These are phyloP conservation scores for Tuber brumale DNA, from an alignment of 495 filamentous ascomycete genomes.

Conservation along the genomic window DNA sequence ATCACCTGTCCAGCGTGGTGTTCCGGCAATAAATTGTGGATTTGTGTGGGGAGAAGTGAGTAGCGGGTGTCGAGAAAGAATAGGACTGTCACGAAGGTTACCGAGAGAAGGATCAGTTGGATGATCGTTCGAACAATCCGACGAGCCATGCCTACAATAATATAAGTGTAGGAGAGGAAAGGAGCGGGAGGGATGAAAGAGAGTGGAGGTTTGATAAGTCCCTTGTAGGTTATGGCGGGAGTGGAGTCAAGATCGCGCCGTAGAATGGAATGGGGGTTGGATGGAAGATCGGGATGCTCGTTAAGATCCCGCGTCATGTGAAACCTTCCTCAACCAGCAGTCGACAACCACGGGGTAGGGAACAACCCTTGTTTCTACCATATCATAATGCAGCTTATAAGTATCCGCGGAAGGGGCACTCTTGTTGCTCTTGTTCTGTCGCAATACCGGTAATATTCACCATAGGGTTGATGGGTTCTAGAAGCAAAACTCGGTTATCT, in stretches of 20 bases:
- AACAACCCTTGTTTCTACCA: not conserved
- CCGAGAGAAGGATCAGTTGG: conserved; percentile 64
- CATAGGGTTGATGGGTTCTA: not conserved
- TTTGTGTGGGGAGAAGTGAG: conserved; percentile 65
- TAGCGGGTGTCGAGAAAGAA: conserved; percentile 75
- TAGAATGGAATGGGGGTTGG: not conserved
- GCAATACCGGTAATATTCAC: not conserved
- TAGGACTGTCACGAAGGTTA: conserved; percentile 61
- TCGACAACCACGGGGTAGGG: not conserved
- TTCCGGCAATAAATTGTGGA: conserved; percentile 74
- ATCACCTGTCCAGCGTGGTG: conserved; percentile 76
- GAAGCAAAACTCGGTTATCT: not conserved
- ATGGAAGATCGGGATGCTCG: not conserved
- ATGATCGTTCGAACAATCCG: conserved; percentile 66
- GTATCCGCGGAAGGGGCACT: not conserved
- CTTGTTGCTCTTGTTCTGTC: not conserved
- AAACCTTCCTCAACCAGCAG: not conserved
- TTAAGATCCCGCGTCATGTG: not conserved
- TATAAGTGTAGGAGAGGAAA: conserved; percentile 9
- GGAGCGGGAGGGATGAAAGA: not conserved
- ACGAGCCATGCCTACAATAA: conserved; percentile 34
- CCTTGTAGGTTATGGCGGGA: not conserved
- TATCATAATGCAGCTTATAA: not conserved
- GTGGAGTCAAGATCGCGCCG: not conserved
- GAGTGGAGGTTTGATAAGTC: not conserved